Conservation (phyloP, 768 basidiomycete genomes). For the Lentinula guzmanii region DNA sequence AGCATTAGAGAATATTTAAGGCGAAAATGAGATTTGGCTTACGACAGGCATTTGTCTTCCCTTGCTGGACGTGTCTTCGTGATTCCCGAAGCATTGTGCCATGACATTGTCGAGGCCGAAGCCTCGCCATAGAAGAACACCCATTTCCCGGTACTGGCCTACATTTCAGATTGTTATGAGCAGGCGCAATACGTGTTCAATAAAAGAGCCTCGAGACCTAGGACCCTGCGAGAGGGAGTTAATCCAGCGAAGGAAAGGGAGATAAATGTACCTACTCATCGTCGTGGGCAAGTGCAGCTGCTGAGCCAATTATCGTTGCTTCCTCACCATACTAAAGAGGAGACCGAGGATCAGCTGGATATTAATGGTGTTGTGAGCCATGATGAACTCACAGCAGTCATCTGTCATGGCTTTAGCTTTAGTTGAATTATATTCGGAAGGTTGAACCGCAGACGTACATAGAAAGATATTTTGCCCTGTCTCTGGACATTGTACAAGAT, state of each 20-base stretch:
- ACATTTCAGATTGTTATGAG: not conserved
- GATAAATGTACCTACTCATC: constrained; percentile 63
- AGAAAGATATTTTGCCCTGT: constrained; percentile 90
- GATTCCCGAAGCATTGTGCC: constrained; percentile 89
- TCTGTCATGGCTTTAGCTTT: constrained; percentile 32
- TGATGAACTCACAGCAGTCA: constrained; percentile 66
- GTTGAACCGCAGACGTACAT: constrained; percentile 42
- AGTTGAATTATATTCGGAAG: not conserved
- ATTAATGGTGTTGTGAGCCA: not conserved
- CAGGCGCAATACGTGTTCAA: not conserved
- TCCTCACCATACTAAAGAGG: constrained; percentile 76
- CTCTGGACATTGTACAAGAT: constrained; percentile 89
- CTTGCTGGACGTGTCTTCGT: constrained; percentile 73
- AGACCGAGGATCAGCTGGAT: constrained; percentile 5
- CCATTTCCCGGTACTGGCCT: constrained; percentile 94
- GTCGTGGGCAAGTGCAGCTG: constrained; percentile 73
- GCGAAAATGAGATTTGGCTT: constrained; percentile 17
- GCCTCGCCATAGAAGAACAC: constrained; percentile 84
- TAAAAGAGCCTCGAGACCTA: constrained; percentile 42
- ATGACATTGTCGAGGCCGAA: constrained; percentile 77
- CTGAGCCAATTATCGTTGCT: constrained; percentile 84
- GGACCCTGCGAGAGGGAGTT: constrained; percentile 42
- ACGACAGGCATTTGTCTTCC: constrained; percentile 95
- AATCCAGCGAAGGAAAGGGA: not conserved
- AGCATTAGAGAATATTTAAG: not conserved